Percentiles rank a stretch among this genome's conserved stretches.
Conservation (phyloP, 192 early-diverging fungal species). For the Globomyces pollinis-pini region DNA sequence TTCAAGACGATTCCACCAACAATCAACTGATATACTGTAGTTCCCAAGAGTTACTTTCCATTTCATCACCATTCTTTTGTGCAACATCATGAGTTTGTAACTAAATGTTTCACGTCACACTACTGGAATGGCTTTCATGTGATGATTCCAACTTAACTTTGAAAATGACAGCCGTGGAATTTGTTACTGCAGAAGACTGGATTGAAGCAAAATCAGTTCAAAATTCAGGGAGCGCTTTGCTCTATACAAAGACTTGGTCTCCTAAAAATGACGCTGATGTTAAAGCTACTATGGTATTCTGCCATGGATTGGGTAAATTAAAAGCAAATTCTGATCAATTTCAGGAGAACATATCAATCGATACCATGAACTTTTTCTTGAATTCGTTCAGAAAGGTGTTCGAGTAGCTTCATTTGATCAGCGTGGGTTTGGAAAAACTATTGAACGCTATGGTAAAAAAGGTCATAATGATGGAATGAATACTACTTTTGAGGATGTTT, state of each 20-base stretch:
- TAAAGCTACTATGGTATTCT: conserved; percentile 37
- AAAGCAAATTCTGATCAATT: background rate
- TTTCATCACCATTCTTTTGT: too few species aligned
- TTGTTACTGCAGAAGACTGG: background rate
- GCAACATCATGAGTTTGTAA: too few species aligned
- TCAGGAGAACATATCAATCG: conserved; percentile 2
- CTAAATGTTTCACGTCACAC: too few species aligned
- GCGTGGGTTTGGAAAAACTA: conserved; percentile 3
- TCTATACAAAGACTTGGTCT: conserved; percentile 5
- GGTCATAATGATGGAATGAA: background rate
- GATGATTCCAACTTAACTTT: too few species aligned
- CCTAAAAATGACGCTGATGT: conserved; percentile 6
- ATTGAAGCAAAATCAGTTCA: background rate
- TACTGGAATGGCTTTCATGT: too few species aligned
- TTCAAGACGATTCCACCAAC: too few species aligned
- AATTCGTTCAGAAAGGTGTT: background rate
- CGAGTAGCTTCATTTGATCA: background rate
- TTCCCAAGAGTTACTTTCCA: too few species aligned
- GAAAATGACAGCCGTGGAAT: too few species aligned
- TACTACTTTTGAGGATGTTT: background rate
- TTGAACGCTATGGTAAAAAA: background rate
- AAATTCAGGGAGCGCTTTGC: background rate
- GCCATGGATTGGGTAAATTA: conserved; percentile 55
- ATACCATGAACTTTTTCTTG: conserved; percentile 1
- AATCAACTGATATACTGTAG: too few species aligned